Conservation (phyloP, 768 basidiomycete species). For the Phanerodontia chrysosporium region DNA sequence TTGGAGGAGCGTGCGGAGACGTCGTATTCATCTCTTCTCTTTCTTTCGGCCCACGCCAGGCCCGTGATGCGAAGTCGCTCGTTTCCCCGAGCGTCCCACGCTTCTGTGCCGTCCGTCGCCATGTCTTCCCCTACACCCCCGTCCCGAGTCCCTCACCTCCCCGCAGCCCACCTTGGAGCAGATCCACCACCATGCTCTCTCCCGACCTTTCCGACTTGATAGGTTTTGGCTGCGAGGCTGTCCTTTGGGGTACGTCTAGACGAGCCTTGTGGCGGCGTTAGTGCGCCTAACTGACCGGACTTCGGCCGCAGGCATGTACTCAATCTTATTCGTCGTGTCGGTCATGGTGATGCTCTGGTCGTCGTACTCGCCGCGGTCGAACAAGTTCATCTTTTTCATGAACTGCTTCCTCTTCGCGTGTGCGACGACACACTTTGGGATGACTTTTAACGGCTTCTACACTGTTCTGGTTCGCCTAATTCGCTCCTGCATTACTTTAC, state of each 20-base stretch:
- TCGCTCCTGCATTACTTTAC: too few species aligned
- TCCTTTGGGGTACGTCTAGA: constrained; percentile 30
- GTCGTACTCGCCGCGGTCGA: constrained; percentile 11
- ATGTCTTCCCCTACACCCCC: background rate
- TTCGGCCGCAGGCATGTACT: constrained; percentile 14
- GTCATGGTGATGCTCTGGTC: constrained; percentile 22
- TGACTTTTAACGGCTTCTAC: constrained; percentile 35
- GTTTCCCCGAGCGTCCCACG: background rate
- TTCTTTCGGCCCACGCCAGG: background rate
- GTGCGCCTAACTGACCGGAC: constrained; percentile 10
- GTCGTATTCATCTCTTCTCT: background rate
- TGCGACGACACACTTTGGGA: constrained; percentile 29
- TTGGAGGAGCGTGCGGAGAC: background rate
- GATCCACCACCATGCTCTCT: constrained; percentile 18
- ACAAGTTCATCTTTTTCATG: constrained; percentile 25
- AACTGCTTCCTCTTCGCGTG: constrained; percentile 29
- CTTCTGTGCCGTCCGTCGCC: background rate
- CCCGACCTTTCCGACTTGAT: constrained; percentile 31
- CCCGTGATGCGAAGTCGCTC: background rate
- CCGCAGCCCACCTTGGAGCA: background rate
- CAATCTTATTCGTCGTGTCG: constrained; percentile 27
- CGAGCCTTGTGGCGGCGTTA: background rate
- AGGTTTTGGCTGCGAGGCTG: constrained; percentile 34
- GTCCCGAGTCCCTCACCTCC: background rate
- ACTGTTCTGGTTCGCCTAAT: constrained; percentile 27